phyloP scores from a whole-genome alignment of 1,139 yeast species.

The Zygoascus meyerae region DNA sequence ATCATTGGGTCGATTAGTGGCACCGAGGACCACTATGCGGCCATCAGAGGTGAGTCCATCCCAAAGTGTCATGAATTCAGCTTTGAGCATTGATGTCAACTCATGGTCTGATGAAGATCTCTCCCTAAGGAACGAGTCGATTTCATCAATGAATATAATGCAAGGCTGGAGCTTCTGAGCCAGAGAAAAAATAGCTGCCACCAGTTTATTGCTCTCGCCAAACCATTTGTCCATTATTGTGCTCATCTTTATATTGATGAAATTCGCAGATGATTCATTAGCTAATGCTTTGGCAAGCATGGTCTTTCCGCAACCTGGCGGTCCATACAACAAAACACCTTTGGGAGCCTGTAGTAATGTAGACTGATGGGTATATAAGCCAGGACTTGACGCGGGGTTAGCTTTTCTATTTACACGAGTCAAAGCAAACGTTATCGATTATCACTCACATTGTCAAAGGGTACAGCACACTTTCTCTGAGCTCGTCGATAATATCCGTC shows the following conservation, averaged over 20 bases:
- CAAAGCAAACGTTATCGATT: too few relatives aligned
- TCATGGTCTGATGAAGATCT: constrained; percentile 85
- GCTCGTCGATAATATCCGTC: constrained; percentile 71
- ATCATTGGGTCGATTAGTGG: constrained; percentile 88
- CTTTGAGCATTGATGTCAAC: constrained; percentile 90
- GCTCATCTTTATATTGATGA: constrained; percentile 88
- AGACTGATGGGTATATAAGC: constrained; percentile 24
- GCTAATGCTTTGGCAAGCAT: constrained; percentile 97
- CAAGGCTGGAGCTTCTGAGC: constrained; percentile 92
- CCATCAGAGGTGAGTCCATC: constrained; percentile 82
- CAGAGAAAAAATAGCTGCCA: constrained; percentile 85
- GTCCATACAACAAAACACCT: constrained; percentile 90
- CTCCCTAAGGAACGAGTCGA: constrained; percentile 88
- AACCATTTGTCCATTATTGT: constrained; percentile 97
- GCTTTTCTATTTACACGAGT: too few relatives aligned
- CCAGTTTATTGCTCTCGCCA: constrained; percentile 92
- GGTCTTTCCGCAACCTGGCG: constrained; percentile 99
- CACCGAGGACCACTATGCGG: constrained; percentile 82
- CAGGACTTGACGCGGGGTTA: too few relatives aligned
- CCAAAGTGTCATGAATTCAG: constrained; percentile 98
- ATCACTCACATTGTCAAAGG: constrained; percentile 63
- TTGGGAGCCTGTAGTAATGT: constrained; percentile 79
- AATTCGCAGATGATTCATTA: constrained; percentile 85
- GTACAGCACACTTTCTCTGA: constrained; percentile 79
- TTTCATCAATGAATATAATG: constrained; percentile 92